Conservation (phyloP, 2,329 filamentous ascomycete species). For the Penicillium italicum region DNA sequence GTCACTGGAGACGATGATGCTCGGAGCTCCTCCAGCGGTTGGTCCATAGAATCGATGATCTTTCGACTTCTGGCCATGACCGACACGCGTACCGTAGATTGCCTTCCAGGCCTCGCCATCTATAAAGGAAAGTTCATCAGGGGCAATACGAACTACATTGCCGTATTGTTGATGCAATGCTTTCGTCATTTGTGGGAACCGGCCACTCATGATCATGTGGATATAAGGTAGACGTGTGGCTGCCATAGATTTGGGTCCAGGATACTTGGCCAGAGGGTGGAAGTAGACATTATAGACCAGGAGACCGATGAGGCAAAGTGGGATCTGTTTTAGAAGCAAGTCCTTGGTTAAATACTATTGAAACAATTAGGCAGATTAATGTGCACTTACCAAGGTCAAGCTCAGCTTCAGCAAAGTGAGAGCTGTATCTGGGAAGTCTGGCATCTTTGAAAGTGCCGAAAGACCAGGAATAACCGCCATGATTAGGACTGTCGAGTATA, state of each 20-base stretch:
- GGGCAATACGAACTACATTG: slow-evolving; percentile 28
- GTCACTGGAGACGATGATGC: slow-evolving; percentile 15
- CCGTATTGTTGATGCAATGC: slow-evolving; percentile 30
- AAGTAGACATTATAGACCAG: slow-evolving; percentile 30
- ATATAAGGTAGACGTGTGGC: slow-evolving; percentile 25
- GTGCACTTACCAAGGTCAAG: neutral
- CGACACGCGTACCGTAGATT: slow-evolving; percentile 25
- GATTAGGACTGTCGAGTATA: neutral
- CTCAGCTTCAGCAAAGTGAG: neutral
- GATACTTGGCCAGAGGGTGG: slow-evolving; percentile 29
- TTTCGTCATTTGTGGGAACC: slow-evolving; percentile 1
- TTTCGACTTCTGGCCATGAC: slow-evolving; percentile 23
- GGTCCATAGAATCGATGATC: slow-evolving; percentile 18
- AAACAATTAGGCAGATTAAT: neutral
- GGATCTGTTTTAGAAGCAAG: neutral
- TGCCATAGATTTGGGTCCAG: slow-evolving; percentile 25
- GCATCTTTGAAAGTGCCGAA: neutral
- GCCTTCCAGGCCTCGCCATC: slow-evolving; percentile 26
- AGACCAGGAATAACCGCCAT: neutral
- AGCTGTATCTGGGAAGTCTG: neutral
- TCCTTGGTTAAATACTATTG: neutral
- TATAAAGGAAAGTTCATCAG: slow-evolving; percentile 29
- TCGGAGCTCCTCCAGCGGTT: neutral
- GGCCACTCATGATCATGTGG: slow-evolving; percentile 12
- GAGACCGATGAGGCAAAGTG: slow-evolving; percentile 3